Evolutionary conservation across 1,284 basidiomycete genomes (phyloP), one percentile per base, ranked within the genome.

Genomic region (Pascua guehoae): DNA sequence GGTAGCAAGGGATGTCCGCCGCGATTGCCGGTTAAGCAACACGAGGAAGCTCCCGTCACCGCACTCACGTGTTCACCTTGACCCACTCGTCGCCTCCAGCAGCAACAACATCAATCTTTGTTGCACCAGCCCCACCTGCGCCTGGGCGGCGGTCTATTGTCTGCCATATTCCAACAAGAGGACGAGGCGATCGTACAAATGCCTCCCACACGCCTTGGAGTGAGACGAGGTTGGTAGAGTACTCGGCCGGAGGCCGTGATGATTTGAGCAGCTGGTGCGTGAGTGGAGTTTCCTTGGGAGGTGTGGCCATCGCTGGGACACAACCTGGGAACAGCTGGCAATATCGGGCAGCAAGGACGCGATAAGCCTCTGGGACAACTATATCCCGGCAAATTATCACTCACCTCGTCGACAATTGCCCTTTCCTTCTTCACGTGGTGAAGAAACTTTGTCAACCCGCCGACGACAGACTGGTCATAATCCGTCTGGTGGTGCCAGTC

Each of bases 11-110:
- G 11, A 39, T 12, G 14, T 10, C 18, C 12, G 37, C 4, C 24
- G 14, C 15, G n/a, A 4, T 36, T 39, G 47, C 8, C n/a, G 43
- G 43, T 2, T 16, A 17, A 15, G 9, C 32, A 12, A 24, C 7
- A 36, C 50, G 39, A 37, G 36, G 24, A 32, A 32, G 24, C 24
- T 32, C 24, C 4, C 3, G 24, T 17, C 9, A 15, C 12, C 15
- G 9, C 42, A 84, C 87, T 71, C 66, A 90, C 89, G 89, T 91
- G 76, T 91, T 92, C 40, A 92, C 83, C 64, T 89, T 82, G 46
- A 90, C 85, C 90, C 89, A 93, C 7, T 80, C 77, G 37, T 81
- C 78, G 0, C 89, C 89, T 47, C 84, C 83, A 18, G 87, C 49
- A 1, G 86, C 85, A 12, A 91, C 85, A 7, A 92, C 81, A 67